phyloP scores from a whole-genome alignment of 2,329 filamentous ascomycete genomes.

The Aspergillus hortae region DNA sequence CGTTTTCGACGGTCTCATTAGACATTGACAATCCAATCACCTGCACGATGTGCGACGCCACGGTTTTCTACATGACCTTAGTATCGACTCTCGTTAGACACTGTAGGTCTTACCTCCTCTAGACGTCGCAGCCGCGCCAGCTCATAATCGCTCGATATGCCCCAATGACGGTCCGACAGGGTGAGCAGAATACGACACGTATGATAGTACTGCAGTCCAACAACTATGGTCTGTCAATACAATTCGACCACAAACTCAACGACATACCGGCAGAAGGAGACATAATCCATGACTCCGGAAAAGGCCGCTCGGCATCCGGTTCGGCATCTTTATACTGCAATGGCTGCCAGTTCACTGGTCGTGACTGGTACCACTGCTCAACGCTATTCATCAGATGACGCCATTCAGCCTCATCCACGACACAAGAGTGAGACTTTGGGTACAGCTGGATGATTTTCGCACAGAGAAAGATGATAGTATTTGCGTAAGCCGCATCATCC shows the following conservation, averaged over 20 bases:
- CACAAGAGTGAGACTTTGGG: slow-evolving; percentile 16
- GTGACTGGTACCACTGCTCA: slow-evolving; percentile 28
- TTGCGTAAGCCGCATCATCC: slow-evolving; percentile 39
- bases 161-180: slow-evolving; percentile 22
- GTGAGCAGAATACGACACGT: slow-evolving; percentile 29
- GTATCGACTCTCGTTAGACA: background rate
- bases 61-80: slow-evolving; percentile 19
- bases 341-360: slow-evolving; percentile 31
- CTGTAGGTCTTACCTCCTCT: slow-evolving; percentile 22
- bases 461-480: slow-evolving; percentile 38
- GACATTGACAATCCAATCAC: slow-evolving; percentile 31
- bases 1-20: slow-evolving; percentile 33
- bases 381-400: slow-evolving; percentile 22
- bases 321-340: slow-evolving; percentile 28
- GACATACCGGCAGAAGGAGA: slow-evolving; percentile 31
- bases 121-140: slow-evolving; percentile 22
- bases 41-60: slow-evolving; percentile 25
- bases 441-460: slow-evolving; percentile 35
- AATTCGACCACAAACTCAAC: background rate
- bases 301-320: slow-evolving; percentile 21
- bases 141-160: slow-evolving; percentile 23
- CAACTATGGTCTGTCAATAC: slow-evolving; percentile 17
- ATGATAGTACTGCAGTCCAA: slow-evolving; percentile 40
- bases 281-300: slow-evolving; percentile 37
- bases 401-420: slow-evolving; percentile 23